Conservation (phyloP, 1,284 basidiomycete genomes). For the Porogramme epimiltina region DNA sequence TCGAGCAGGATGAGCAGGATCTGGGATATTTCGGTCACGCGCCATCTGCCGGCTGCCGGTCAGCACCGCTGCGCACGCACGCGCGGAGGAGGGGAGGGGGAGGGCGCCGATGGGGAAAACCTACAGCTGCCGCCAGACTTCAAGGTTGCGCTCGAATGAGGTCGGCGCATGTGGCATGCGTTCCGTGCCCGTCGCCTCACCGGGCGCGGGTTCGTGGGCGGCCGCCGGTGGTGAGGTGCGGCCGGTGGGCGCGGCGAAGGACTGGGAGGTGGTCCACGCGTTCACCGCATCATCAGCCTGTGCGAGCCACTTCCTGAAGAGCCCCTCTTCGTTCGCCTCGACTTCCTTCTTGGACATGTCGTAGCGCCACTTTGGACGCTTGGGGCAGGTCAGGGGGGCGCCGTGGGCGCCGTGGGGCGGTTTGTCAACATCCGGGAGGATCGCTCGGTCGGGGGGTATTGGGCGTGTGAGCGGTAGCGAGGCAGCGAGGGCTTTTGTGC, state of each 20-base stretch:
- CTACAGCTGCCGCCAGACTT: conserved; percentile 91
- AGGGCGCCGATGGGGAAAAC: conserved; percentile 31
- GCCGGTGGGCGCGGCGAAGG: conserved; percentile 3
- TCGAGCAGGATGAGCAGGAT: conserved; percentile 87
- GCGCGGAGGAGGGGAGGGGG: neutral
- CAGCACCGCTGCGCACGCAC: neutral
- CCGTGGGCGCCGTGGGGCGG: neutral
- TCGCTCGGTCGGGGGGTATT: conserved; percentile 45
- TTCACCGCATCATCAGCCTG: conserved; percentile 59
- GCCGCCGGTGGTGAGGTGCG: conserved; percentile 2
- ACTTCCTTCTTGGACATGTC: conserved; percentile 85
- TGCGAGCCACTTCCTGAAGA: conserved; percentile 76
- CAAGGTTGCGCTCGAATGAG: conserved; percentile 86
- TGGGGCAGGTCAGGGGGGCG: conserved; percentile 59
- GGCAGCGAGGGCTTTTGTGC: conserved; percentile 61
- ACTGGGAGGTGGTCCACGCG: conserved; percentile 47
- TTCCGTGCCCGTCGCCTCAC: conserved; percentile 19
- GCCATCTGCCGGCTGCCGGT: conserved; percentile 64
- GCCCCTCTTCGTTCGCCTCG: conserved; percentile 82
- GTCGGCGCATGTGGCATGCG: conserved; percentile 66
- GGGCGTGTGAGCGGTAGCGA: conserved; percentile 60
- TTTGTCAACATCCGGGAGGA: conserved; percentile 38
- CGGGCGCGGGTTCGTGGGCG: conserved; percentile 22
- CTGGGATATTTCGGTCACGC: conserved; percentile 83
- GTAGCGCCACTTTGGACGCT: conserved; percentile 81